Base-by-base conservation (phyloP, 2,329 filamentous ascomycete species). In the Helminthosporium solani region DNA sequence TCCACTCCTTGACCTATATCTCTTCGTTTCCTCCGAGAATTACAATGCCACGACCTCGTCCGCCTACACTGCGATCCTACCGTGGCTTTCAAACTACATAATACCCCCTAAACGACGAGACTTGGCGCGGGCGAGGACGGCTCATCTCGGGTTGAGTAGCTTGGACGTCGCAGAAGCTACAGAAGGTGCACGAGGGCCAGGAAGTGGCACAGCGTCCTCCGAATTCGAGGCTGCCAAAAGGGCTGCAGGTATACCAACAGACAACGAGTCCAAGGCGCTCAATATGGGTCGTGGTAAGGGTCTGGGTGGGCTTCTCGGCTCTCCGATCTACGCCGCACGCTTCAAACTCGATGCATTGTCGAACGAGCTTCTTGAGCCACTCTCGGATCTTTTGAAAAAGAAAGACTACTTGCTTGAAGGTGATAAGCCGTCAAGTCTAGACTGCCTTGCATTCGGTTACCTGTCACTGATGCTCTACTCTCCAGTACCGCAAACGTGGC, bases 11-110 rank as follows among this genome's bases (percentile, higher is more conserved):
- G 88, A 95, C 59, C 83, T 96, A 46, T 91, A 85, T 41, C 85
- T 97, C 58, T 97, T 95, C 70, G 87, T 94, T 53, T 94, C 90
- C 25, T 88, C 86, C 46, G 83, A 90, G 53, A 96, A 97, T 74
- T 99, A 94, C 80, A 78, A 84, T 44, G 75, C 79, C 34, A 75
- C 80, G 39, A 96, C 90, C 3, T 84, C 90, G 14, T 88, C 90
- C 2, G 86, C 89, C 30, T 96, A 90, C 73, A 89, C 85, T 55
- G 74, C 77, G 5, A 80, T 96, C 46, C 81, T 97, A 31, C 82
- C 87, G 33, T 95, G 94, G 77, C 90, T 94, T 15, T 79, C 90
- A 52, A 91, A 91, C 59, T 99, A 94, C 82, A 87, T 87, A 33
- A 77, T 95, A 4, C 91, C 91, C 2, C 84, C 87, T 0, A 76